These are phyloP conservation scores for Viola odorata DNA, from an alignment of 345 rosid species.

Conservation along the genomic window DNA sequence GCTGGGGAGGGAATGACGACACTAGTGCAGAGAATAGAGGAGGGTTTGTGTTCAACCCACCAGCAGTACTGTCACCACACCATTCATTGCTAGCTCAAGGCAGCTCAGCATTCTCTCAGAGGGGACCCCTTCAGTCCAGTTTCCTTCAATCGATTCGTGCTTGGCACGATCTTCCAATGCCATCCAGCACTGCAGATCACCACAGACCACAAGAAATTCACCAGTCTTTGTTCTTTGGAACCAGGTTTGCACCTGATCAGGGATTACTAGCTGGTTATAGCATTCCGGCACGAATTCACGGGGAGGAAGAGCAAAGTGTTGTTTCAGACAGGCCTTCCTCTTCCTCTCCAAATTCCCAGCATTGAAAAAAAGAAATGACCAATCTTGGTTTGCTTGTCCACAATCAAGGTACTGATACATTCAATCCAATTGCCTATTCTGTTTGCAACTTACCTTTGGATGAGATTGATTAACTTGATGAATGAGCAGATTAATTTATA, in stretches of 20 bases:
- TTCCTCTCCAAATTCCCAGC: conserved; percentile 44
- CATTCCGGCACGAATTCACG: conserved; percentile 46
- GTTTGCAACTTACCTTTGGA: not conserved
- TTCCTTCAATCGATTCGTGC: conserved; percentile 47
- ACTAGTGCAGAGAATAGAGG: conserved; percentile 35
- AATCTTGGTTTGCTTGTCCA: not conserved
- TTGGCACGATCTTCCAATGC: conserved; percentile 43
- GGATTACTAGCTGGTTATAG: conserved; percentile 42
- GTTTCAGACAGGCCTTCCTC: conserved; percentile 44
- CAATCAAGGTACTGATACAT: conserved; percentile 4
- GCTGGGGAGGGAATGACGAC: conserved; percentile 30
- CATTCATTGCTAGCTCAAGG: conserved; percentile 41
- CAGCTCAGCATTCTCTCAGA: conserved; percentile 30
- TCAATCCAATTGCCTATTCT: not conserved
- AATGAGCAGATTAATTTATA: too few species aligned
- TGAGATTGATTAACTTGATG: not conserved
- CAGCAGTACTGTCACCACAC: conserved; percentile 27
- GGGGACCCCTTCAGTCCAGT: conserved; percentile 95
- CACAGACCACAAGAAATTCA: conserved; percentile 44
- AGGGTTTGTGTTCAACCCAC: conserved; percentile 34
- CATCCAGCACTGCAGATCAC: conserved; percentile 24
- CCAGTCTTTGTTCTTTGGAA: conserved; percentile 37
- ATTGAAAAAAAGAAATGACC: conserved; percentile 12
- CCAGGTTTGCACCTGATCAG: conserved; percentile 40
- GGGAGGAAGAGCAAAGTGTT: conserved; percentile 36